phyloP scores from a whole-genome alignment of 352 stramenopile genomes.

The Pythium sukuiense region DNA sequence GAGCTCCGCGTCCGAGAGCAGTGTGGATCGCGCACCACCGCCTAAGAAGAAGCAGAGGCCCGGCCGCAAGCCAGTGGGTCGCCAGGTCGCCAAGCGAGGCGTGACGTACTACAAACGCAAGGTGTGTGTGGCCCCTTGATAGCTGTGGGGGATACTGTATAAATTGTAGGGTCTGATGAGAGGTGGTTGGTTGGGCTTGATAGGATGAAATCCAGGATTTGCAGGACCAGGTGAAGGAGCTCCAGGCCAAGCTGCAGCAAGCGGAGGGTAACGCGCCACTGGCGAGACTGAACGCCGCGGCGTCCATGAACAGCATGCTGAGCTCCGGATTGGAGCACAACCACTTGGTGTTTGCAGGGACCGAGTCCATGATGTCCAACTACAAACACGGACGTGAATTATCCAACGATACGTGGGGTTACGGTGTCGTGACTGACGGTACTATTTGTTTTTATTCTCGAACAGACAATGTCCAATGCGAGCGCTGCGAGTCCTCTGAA shows the following conservation, averaged over 20 bases:
- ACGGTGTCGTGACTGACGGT: too few relatives aligned
- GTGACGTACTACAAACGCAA: constrained; percentile 7
- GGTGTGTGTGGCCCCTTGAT: not conserved
- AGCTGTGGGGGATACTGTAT: too few relatives aligned
- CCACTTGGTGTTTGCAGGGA: not conserved
- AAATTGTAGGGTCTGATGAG: not conserved
- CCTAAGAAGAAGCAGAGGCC: not conserved
- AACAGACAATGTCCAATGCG: not conserved
- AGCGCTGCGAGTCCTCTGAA: constrained; percentile 11
- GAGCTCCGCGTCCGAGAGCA: not conserved
- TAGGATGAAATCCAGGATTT: constrained; percentile 9
- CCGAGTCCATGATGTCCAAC: not conserved
- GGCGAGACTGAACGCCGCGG: not conserved
- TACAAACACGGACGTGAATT: not conserved
- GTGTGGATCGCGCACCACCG: not conserved
- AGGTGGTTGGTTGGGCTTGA: not conserved
- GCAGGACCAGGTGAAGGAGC: constrained; percentile 1
- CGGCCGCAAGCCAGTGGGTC: not conserved
- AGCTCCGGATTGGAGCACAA: not conserved
- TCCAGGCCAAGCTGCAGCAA: not conserved
- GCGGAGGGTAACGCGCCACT: not conserved
- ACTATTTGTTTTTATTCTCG: not conserved
- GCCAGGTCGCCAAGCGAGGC: not conserved
- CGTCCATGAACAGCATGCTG: constrained; percentile 1
- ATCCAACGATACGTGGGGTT: too few relatives aligned